These are phyloP conservation scores for Hypomontagnella submonticulosa DNA, from an alignment of 495 filamentous ascomycete species.

Conservation along the genomic window DNA sequence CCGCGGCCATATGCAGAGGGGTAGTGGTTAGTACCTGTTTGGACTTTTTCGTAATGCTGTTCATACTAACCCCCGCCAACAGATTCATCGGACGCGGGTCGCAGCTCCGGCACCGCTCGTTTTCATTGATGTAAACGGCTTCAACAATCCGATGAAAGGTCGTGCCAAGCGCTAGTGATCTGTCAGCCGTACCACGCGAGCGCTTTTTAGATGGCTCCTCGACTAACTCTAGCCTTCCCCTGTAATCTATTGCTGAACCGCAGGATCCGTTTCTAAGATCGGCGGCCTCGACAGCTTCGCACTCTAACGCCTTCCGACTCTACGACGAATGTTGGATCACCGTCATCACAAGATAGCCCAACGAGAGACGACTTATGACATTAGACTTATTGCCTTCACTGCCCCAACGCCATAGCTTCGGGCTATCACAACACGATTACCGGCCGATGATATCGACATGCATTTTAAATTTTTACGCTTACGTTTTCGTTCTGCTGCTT, in stretches of 20 bases:
- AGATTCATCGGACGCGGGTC: conserved; percentile 52
- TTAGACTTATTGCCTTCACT: conserved; percentile 42
- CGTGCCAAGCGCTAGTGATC: not conserved
- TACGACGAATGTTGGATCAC: conserved; percentile 35
- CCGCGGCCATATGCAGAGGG: conserved; percentile 81
- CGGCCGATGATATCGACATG: conserved; percentile 29
- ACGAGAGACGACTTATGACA: conserved; percentile 47
- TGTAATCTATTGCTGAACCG: not conserved
- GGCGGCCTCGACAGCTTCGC: conserved; percentile 4
- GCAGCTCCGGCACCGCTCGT: conserved; percentile 44
- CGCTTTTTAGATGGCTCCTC: conserved; percentile 4
- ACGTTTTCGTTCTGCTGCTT: conserved; percentile 29
- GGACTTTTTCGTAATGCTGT: not conserved
- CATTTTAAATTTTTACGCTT: conserved; percentile 19
- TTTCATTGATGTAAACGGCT: conserved; percentile 39
- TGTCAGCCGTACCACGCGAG: not conserved
- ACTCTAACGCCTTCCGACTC: conserved; percentile 10
- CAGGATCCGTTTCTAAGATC: conserved; percentile 7
- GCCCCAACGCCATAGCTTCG: conserved; percentile 28
- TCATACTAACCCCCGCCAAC: conserved; percentile 26
- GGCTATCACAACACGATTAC: conserved; percentile 32
- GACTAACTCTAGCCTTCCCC: not conserved
- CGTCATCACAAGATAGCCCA: conserved; percentile 39
- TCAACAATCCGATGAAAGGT: not conserved
- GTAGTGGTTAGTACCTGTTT: conserved; percentile 70